Base-by-base conservation (phyloP, 139 green algal species). In the Chlorella sp. region DNA sequence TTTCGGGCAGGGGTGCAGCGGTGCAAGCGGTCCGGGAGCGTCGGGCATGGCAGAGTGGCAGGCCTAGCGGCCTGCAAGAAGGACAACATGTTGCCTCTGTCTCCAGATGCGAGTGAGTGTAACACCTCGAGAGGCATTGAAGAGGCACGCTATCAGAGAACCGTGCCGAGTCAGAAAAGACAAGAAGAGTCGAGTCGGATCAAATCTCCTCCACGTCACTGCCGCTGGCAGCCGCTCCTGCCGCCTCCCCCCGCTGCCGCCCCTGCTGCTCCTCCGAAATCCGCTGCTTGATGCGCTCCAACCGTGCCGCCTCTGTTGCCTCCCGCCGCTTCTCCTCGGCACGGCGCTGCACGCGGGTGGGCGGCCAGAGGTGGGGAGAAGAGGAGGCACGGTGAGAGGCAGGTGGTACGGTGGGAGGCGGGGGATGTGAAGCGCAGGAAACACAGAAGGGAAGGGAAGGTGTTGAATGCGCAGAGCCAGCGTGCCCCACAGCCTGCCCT, bases 241-340 rank as follows among this genome's bases (percentile, higher is more conserved):
- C 18, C 84, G 24, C 22, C 66, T 36, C 48, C 73, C 0, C 85
- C 69, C n/a, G 36, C 64, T 64, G 64, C 64, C 34, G 32, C 69
- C 28, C 42, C 30, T 34, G 40, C 16, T 36, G 40, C 34, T 75
- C 80, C 75, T 30, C 73, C 57, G 86, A 57, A n/a, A 92, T 89
- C 18, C 86, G 79, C 48, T 86, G 81, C 85, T 37, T 26, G 60
- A 92, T 86, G 86, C 89, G 88, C 30, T 39, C 34, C 34, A 89
- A 81, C 71, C 80, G 85, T 48, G 37, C 81, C 40, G 32, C 69
- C 61, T 89, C 90, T 77, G 57, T 34, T 48, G 80, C n/a, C 80
- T 91, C 90, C 24, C 75, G 60, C 16, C 37, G 40, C 79, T 87
- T 92, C n/a, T 88, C 80, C 26, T 82, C 53, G 48, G 82, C 60